These are phyloP conservation scores for Teratosphaeria nubilosa DNA, from an alignment of 2,329 filamentous ascomycete species.

Conservation along the genomic window DNA sequence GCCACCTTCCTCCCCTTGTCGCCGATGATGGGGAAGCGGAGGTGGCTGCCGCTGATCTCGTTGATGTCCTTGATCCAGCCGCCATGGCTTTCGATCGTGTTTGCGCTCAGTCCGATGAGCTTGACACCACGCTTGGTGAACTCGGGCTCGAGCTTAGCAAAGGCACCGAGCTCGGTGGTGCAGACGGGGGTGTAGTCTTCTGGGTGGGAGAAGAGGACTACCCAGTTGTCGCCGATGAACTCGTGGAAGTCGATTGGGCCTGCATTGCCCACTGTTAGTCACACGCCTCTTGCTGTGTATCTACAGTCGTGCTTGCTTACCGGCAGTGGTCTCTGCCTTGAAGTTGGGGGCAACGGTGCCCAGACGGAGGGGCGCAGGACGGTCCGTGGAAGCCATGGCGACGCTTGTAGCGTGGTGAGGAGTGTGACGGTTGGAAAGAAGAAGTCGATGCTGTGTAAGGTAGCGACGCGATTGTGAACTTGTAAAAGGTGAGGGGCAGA, in stretches of 20 bases:
- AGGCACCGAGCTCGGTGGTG: conserved; percentile 54
- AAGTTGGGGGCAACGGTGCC: conserved; percentile 60
- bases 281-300: not conserved
- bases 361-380: conserved; percentile 44
- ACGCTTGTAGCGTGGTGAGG: not conserved
- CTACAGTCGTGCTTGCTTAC: conserved; percentile 17
- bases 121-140: conserved; percentile 53
- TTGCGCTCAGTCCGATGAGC: conserved; percentile 48
- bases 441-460: not conserved
- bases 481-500: not conserved
- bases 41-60: conserved; percentile 38
- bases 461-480: not conserved
- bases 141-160: conserved; percentile 54
- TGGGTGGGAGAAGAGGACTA: conserved; percentile 62
- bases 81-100: conserved; percentile 41
- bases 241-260: conserved; percentile 54
- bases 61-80: conserved; percentile 46
- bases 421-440: not conserved
- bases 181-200: conserved; percentile 50
- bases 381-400: conserved; percentile 4
- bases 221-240: conserved; percentile 61
- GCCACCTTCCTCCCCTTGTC: conserved; percentile 45
- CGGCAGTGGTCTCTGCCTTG: conserved; percentile 53
- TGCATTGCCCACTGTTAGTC: not conserved
- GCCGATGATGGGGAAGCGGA: conserved; percentile 44